Conservation (phyloP, 441 rosid species). For the Populus tomentosa region DNA sequence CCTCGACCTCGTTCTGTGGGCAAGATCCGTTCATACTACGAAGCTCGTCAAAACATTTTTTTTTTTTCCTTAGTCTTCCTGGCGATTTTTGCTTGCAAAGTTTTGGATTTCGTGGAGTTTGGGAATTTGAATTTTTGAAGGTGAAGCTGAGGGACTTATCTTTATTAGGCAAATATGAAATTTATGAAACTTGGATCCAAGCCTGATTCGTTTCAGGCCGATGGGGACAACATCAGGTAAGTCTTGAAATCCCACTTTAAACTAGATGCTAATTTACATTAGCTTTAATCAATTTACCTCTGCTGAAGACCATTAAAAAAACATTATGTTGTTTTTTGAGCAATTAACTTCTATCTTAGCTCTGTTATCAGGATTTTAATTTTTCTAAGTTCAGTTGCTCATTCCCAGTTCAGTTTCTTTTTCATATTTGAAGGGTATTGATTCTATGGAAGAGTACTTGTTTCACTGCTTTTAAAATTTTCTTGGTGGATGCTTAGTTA, state of each 20-base stretch:
- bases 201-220: conserved; percentile 85
- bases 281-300: not conserved
- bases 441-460: too few relatives aligned
- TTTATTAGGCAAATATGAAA: conserved; percentile 56
- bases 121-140: conserved; percentile 12
- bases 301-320: not conserved
- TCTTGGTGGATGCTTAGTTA: not conserved
- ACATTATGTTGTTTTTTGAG: not conserved
- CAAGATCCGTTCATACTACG: conserved; percentile 40
- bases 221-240: conserved; percentile 67
- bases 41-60: conserved; percentile 14
- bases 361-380: too few relatives aligned
- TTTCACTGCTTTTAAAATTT: too few relatives aligned
- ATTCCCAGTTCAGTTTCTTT: not conserved
- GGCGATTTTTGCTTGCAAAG: conserved; percentile 16
- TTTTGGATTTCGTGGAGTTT: conserved; percentile 11
- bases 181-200: conserved; percentile 99
- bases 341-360: not conserved
- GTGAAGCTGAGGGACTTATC: conserved; percentile 18
- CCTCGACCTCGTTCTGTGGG: conserved; percentile 33
- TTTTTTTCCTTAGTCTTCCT: not conserved
- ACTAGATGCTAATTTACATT: conserved; percentile 4
- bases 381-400: not conserved
- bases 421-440: not conserved
- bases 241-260: conserved; percentile 18